Evolutionary conservation across 176 grass and related monocot species (phyloP).

Genomic region (Triticum aestivum): DNA sequence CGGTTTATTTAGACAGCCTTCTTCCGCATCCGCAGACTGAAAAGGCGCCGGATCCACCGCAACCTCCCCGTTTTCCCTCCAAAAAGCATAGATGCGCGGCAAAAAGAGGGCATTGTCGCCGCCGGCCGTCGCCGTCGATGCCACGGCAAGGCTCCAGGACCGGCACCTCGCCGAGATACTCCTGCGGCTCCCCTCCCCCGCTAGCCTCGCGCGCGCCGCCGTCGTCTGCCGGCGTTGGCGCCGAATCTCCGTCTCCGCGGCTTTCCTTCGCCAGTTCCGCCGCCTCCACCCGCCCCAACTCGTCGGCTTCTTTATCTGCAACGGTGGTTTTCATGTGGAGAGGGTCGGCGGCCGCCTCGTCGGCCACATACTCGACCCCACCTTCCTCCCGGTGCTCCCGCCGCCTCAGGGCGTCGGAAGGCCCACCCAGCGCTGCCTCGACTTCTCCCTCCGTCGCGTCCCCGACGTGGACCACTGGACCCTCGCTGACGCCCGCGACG

Average conservation of each 20-base stretch:
- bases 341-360: neutral
- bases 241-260: neutral
- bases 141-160: neutral
- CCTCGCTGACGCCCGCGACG: conserved; percentile 13
- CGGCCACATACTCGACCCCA: neutral
- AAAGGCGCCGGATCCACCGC: neutral
- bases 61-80: neutral
- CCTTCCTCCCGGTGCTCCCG: neutral
- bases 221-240: conserved; percentile 1
- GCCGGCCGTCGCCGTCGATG: neutral
- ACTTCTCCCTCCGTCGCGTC: neutral
- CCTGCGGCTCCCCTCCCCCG: conserved; percentile 14
- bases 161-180: conserved; percentile 13
- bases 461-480: neutral
- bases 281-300: neutral
- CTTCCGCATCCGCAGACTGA: neutral
- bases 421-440: neutral
- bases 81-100: neutral
- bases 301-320: conserved; percentile 22
- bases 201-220: neutral
- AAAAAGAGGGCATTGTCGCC: neutral
- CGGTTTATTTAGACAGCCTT: neutral
- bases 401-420: neutral
- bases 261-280: conserved; percentile 2
- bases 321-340: neutral